Percentiles rank a stretch among this genome's conserved stretches.
Evolutionary conservation across 345 rosid species (phyloP).

Genomic region (Corchorus capsularis): DNA sequence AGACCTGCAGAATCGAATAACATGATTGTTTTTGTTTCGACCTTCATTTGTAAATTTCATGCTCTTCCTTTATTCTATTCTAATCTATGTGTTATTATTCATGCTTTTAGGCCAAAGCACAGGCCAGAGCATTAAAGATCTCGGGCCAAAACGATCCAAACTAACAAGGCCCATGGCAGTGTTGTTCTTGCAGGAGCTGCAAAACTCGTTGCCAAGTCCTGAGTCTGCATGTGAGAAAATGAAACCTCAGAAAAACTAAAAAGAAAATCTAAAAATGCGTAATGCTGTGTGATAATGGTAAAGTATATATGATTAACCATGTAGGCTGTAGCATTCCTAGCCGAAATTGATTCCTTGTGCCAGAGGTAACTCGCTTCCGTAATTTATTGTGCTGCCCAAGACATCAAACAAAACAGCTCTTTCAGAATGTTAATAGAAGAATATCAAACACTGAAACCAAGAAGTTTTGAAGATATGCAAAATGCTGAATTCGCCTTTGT

Average conservation of each 20-base stretch:
- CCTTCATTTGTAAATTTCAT: not conserved
- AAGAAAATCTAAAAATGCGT: not conserved
- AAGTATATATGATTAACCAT: conserved; percentile 8
- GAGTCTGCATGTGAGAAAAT: conserved; percentile 13
- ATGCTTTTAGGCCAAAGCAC: not conserved
- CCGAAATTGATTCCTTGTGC: conserved; percentile 99
- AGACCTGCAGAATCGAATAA: not conserved
- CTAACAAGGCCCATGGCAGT: not conserved
- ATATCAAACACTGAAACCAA: not conserved
- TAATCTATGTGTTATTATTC: not conserved
- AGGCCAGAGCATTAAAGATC: not conserved
- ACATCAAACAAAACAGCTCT: conserved; percentile 7
- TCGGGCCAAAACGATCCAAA: not conserved
- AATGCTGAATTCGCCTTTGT: not conserved
- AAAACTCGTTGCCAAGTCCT: not conserved
- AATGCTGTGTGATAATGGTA: not conserved
- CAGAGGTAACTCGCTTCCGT: conserved; percentile 87
- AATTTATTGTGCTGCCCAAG: conserved; percentile 78
- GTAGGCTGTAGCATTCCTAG: conserved; percentile 29
- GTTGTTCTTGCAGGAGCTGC: not conserved
- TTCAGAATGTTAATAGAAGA: not conserved
- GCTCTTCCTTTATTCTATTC: not conserved
- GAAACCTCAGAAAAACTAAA: not conserved
- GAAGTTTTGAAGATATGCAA: not conserved
- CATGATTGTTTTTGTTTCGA: too few species aligned